Base-by-base conservation (phyloP, 495 filamentous ascomycete genomes). In the Mycothermus thermophilus region DNA sequence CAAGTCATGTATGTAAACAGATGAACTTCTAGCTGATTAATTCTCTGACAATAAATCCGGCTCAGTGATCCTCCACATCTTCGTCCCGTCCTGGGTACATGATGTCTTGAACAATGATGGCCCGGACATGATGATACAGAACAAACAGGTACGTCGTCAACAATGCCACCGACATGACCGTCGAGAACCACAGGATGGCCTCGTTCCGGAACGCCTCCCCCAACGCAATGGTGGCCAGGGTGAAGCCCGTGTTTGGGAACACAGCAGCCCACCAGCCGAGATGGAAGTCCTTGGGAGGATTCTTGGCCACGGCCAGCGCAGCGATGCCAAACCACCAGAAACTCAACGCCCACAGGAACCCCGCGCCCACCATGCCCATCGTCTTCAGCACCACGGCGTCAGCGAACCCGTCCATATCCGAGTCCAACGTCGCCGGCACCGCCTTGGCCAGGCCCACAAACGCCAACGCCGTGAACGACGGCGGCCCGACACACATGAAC, bases 261-360 rank as follows among this genome's bases (percentile, higher is more conserved):
- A 77, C 63, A n/a, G 63, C 60, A 3, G 65, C 63, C 52, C 67
- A 75, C 69, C 71, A 75, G 3, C 62, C 61, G 8, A 74, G 47
- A 41, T 66, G 68, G 46, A 71, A 75, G 32, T 71, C 59, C 16
- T 70, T 59, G 3, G 64, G 65, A 13, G 63, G 55, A 7, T 61
- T 58, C 21, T 52, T 46, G 12, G 75, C 40, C 4, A 73, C 67
- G 0, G 69, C 69, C 19, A 79, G 46, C 7, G 69, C 43, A 0
- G 74, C 72, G 16, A 83, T 67, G 28, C 59, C 61, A 48, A 83
- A 83, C 65, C 82, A 83, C 78, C 78, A 83, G 27, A 83, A 63
- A 22, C 68, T 74, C n/a, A 83, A 53, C 1, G 71, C 67, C 79
- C 79, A 85, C n/a, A 85, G 58, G 35, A 80, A 80, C 3, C 75